These are phyloP conservation scores for Trichophyton verrucosum DNA, from an alignment of 2,329 filamentous ascomycete genomes.

Conservation along the genomic window DNA sequence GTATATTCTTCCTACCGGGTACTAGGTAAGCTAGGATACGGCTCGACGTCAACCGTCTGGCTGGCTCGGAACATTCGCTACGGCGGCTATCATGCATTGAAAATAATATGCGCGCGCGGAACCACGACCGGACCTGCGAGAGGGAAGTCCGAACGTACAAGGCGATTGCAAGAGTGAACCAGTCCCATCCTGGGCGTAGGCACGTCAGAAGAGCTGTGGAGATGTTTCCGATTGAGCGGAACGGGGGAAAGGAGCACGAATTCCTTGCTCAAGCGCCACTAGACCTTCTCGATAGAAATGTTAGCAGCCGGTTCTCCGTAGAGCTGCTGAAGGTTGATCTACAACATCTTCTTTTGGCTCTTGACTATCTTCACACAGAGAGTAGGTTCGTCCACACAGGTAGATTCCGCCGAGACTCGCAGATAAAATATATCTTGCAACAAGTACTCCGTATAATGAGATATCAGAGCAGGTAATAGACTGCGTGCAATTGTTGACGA, in stretches of 20 bases:
- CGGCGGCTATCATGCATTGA: constrained; percentile 18
- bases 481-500: constrained; percentile 5
- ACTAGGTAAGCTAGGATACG: constrained; percentile 23
- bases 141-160: constrained; percentile 22
- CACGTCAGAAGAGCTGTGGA: constrained; percentile 23
- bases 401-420: neutral
- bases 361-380: constrained; percentile 9
- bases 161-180: constrained; percentile 17
- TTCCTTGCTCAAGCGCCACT: constrained; percentile 24
- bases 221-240: constrained; percentile 21
- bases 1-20: constrained; percentile 20
- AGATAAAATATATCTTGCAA: neutral
- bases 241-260: constrained; percentile 15
- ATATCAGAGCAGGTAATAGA: constrained; percentile 7
- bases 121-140: constrained; percentile 9
- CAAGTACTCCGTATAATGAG: neutral
- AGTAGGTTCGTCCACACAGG: constrained; percentile 5
- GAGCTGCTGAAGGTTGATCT: constrained; percentile 7
- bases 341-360: constrained; percentile 6
- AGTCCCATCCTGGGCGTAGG: constrained; percentile 19
- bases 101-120: constrained; percentile 18
- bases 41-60: constrained; percentile 21
- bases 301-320: constrained; percentile 15
- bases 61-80: constrained; percentile 21
- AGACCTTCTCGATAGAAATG: constrained; percentile 22